Conservation (phyloP, 2,329 filamentous ascomycete species). For the Colletotrichum sp. region DNA sequence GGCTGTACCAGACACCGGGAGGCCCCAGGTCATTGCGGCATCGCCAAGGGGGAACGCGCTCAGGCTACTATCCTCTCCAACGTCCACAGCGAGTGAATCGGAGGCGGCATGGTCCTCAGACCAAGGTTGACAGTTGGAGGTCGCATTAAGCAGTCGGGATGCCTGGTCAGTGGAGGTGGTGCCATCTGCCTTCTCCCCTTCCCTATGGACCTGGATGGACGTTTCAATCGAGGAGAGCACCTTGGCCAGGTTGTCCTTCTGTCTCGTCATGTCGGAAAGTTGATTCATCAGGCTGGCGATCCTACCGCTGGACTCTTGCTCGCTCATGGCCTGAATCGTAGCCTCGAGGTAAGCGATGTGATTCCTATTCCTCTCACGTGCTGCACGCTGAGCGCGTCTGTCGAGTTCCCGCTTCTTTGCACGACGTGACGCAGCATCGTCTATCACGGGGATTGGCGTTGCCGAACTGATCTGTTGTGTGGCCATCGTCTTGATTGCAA, state of each 20-base stretch:
- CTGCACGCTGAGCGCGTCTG: conserved; percentile 29
- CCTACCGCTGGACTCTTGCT: conserved; percentile 25
- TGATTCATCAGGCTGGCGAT: conserved; percentile 26
- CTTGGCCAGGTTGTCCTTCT: conserved; percentile 19
- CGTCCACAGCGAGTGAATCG: background rate
- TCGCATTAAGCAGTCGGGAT: background rate
- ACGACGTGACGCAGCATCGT: background rate
- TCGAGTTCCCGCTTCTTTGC: conserved; percentile 34
- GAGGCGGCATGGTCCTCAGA: background rate
- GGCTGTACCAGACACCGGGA: background rate
- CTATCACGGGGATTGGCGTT: background rate
- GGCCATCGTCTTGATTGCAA: background rate
- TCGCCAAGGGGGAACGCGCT: background rate
- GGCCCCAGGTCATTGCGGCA: background rate
- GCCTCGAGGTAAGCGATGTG: conserved; percentile 31
- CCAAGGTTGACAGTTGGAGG: background rate
- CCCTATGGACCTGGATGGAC: background rate
- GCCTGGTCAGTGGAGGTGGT: background rate
- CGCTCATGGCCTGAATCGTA: conserved; percentile 25
- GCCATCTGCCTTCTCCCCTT: background rate
- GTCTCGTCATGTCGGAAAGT: conserved; percentile 25
- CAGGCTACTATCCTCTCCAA: background rate
- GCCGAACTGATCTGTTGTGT: background rate
- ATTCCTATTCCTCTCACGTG: conserved; percentile 30
- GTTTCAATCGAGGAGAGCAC: background rate